Evolutionary conservation across 768 basidiomycete species (phyloP).

Genomic region (Lentinula detonsa): DNA sequence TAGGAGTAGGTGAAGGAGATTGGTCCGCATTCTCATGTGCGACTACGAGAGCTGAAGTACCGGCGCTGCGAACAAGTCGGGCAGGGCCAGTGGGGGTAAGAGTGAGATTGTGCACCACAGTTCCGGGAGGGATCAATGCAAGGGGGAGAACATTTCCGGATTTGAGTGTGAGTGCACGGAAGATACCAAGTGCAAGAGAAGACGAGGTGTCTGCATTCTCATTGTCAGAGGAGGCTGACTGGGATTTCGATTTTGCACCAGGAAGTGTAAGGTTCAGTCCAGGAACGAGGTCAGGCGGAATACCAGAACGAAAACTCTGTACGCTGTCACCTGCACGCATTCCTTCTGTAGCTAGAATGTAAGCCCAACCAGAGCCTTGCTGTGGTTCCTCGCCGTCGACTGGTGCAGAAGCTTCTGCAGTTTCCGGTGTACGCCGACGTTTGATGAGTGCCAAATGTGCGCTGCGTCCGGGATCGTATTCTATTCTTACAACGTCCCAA

Average conservation of each 20-base stretch:
- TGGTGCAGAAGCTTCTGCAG: constrained; percentile 14
- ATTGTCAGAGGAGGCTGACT: constrained; percentile 10
- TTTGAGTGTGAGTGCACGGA: constrained; percentile 78
- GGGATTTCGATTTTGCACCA: constrained; percentile 9
- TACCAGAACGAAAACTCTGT: constrained; percentile 78
- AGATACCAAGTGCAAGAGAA: constrained; percentile 74
- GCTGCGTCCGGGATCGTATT: constrained; percentile 92
- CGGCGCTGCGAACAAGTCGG: constrained; percentile 85
- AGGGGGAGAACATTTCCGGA: constrained; percentile 92
- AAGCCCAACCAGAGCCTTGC: constrained; percentile 66
- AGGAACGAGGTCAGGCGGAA: constrained; percentile 72
- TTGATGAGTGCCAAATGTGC: constrained; percentile 91
- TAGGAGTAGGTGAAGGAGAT: constrained; percentile 2
- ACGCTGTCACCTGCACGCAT: constrained; percentile 85
- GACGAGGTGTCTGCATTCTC: constrained; percentile 27
- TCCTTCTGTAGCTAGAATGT: constrained; percentile 90
- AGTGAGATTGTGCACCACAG: constrained; percentile 81
- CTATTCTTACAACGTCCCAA: constrained; percentile 89
- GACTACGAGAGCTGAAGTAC: constrained; percentile 78
- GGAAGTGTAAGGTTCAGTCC: constrained; percentile 26
- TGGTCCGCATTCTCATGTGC: constrained; percentile 64
- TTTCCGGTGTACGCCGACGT: constrained; percentile 43
- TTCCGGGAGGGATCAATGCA: constrained; percentile 87
- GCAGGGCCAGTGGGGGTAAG: constrained; percentile 72
- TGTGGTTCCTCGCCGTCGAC: background rate